Evolutionary conservation across 1,284 basidiomycete species (phyloP).

Genomic region (Trametes sp.): DNA sequence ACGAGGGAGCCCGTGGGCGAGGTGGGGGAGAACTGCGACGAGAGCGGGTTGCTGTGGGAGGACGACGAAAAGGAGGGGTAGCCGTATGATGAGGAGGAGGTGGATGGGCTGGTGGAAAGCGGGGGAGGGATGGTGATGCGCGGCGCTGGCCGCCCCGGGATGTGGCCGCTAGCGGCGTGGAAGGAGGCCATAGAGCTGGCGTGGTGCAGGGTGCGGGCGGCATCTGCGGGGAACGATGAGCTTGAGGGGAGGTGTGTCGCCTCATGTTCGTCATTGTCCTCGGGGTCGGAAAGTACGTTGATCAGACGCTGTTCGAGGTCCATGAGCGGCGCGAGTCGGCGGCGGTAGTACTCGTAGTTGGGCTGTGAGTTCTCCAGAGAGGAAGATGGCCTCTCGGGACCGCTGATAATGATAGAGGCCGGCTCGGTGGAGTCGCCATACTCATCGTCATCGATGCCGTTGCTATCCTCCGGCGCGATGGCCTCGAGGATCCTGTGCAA

Average conservation of each 20-base stretch:
- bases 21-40: slow-evolving; percentile 39
- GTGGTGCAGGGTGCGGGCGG: slow-evolving; percentile 8
- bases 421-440: slow-evolving; percentile 57
- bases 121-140: slow-evolving; percentile 31
- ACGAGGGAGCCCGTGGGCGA: slow-evolving; percentile 31
- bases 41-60: slow-evolving; percentile 12
- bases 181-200: slow-evolving; percentile 12
- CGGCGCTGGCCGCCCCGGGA: slow-evolving; percentile 17
- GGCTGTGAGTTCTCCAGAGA: slow-evolving; percentile 57
- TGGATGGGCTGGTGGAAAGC: slow-evolving; percentile 10
- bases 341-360: slow-evolving; percentile 67
- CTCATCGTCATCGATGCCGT: slow-evolving; percentile 54
- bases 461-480: slow-evolving; percentile 67
- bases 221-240: background rate
- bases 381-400: slow-evolving; percentile 53
- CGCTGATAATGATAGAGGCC: slow-evolving; percentile 57
- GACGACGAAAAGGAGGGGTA: slow-evolving; percentile 7
- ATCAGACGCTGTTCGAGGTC: slow-evolving; percentile 74
- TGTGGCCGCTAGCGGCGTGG: slow-evolving; percentile 5
- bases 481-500: slow-evolving; percentile 73
- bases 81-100: slow-evolving; percentile 8
- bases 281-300: slow-evolving; percentile 61
- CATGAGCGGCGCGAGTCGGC: slow-evolving; percentile 66
- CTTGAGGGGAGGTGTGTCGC: slow-evolving; percentile 44
- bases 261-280: slow-evolving; percentile 66